Evolutionary conservation across 192 early-diverging fungal species (phyloP), one percentile per base, ranked within the genome.

Genomic region (Haplosporangium gracile): DNA sequence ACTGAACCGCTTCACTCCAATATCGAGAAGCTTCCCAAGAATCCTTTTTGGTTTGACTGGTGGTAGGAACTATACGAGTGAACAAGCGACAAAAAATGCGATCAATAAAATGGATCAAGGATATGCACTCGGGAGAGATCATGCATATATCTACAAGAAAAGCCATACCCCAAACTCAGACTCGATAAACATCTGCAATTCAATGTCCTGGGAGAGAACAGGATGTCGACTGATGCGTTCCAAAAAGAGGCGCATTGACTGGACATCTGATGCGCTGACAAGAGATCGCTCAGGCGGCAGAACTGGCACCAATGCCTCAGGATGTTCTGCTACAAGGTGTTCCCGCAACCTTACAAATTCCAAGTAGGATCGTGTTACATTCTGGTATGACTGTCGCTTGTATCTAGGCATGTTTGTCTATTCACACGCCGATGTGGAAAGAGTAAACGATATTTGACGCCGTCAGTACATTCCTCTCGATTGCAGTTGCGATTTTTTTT

Each of bases 171-270:
- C 83, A 82, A 90, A 90, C 63, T 88, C 83, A 38, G 85, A 88
- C 45, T 90, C 89, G 29, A 90, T 85, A 85, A 90, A 90, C 60
- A 88, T 85, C 74, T 84, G 83, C 11, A 90, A 75, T 72, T 90
- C 89, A 73, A 88, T 75, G 55, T 90, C 89, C 36, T 90, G 82
- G 7, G 82, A 80, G 53, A 90, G 78, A 40, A 85, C 69, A 49
- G 89, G 89, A 43, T 90, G 87, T n/a, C 39, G 78, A 53, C 82
- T 60, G 24, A 88, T 60, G 15, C 89, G 77, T 24, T 90, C 83
- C 60, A 90, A 15, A 76, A 87, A 90, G 34, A 72, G 65, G 24
- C 86, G 85, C 80, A 90, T 85, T 11, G 82, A 78, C 26, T 85
- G 42, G 32, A 88, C 76, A 38, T 90, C 89, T 9, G 77, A 70